Evolutionary conservation across 2,329 filamentous ascomycete species (phyloP), one percentile per base, ranked within the genome.

Genomic region (Penicillium sp.): DNA sequence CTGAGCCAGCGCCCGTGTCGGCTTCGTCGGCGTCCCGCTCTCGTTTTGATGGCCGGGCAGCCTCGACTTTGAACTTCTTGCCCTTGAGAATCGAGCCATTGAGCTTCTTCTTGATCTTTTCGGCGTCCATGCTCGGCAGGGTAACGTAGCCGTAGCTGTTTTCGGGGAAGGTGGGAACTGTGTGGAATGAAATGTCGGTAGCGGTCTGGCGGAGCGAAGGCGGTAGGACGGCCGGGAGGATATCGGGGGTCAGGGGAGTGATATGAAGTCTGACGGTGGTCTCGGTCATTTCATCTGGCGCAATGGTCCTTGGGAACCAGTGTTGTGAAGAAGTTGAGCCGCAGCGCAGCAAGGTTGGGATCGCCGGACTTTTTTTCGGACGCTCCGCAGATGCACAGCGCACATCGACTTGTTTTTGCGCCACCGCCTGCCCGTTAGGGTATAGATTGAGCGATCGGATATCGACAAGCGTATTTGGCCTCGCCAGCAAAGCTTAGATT

Each of bases 91-190:
- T 89, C 2, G 89, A 85, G 35, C 94, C 94, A 80, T 96, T 90
- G 51, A 98, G 83, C 79, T 95, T 98, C 78, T 89, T 94, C 79
- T 88, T 92, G 55, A 98, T 78, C 75, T 92, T 96, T n/a, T 94
- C 89, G 10, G 94, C 95, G 65, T 96, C 92, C 76, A 86, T 85
- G 3, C 74, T 78, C 0, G 93, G 93, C 39, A 99, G 78, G 49
- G 96, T 92, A 60, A 98, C 82, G 78, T 90, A 99, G 56, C 94
- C 95, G 86, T 92, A 99, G 54, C 86, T 88, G 72, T 87, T 89
- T 65, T 99, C 95, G 14, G 94, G 94, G 63, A 96, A 96, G 0
- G 93, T 93, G 71, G 92, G 85, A 65, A 97, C 79, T 5, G 82
- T 81, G 76, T 98, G 94, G 77, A 89, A 97, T n/a, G 93, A 96